Conservation (phyloP, 2,329 filamentous ascomycete species). For the Stagonosporopsis cucurbitacearum region DNA sequence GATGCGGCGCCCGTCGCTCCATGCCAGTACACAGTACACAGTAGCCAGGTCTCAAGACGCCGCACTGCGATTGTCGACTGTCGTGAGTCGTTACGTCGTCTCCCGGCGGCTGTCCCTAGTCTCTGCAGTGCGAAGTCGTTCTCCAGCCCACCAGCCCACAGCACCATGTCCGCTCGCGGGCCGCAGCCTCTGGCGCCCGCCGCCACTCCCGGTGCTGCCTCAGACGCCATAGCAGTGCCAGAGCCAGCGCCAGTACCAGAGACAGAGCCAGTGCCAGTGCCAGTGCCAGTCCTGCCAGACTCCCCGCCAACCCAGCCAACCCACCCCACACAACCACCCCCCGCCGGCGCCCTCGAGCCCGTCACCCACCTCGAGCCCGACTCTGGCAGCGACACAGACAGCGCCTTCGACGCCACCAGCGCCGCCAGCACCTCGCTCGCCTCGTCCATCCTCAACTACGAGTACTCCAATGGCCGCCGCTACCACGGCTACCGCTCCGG, state of each 20-base stretch:
- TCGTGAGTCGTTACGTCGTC: too few relatives aligned
- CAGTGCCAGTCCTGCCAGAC: not conserved
- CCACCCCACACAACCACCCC: not conserved
- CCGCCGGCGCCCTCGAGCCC: conserved; percentile 29
- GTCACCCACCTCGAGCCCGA: conserved; percentile 41
- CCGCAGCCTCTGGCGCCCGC: not conserved
- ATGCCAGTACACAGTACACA: too few relatives aligned
- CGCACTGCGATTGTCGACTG: too few relatives aligned
- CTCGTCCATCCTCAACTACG: conserved; percentile 47
- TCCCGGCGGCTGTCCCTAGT: too few relatives aligned
- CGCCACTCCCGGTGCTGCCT: not conserved
- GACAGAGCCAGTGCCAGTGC: too few relatives aligned
- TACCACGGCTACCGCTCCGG: conserved; percentile 48
- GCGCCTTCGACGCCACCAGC: conserved; percentile 39
- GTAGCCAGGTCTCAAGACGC: too few relatives aligned
- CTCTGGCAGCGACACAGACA: conserved; percentile 36
- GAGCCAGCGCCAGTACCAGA: too few relatives aligned
- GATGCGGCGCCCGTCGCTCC: too few relatives aligned
- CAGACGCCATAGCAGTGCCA: too few relatives aligned
- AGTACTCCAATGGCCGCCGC: conserved; percentile 48
- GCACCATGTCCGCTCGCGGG: not conserved
- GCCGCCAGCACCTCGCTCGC: conserved; percentile 44
- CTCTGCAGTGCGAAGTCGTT: too few relatives aligned
- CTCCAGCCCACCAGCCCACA: too few relatives aligned
- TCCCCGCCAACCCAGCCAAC: not conserved